Evolutionary conservation across 495 filamentous ascomycete species (phyloP).

Genomic region (Xylaria flabelliformis): DNA sequence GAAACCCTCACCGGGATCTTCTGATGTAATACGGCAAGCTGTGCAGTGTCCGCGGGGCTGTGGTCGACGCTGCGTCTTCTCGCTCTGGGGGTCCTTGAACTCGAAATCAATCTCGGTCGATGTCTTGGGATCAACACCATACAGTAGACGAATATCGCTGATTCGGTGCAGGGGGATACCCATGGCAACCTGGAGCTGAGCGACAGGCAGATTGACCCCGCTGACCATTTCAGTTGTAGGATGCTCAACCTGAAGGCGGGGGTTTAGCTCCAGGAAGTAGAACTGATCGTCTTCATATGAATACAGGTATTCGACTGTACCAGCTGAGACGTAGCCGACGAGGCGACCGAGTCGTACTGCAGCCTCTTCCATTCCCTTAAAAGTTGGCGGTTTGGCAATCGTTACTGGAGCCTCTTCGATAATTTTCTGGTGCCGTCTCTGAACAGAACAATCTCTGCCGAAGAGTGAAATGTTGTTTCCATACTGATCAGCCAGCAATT

Average conservation of each 20-base stretch:
- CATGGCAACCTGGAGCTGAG: constrained; percentile 99
- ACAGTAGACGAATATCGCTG: constrained; percentile 92
- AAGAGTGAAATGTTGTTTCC: constrained; percentile 99
- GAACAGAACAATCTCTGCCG: constrained; percentile 97
- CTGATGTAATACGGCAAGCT: constrained; percentile 98
- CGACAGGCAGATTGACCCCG: constrained; percentile 95
- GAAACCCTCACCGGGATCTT: constrained; percentile 99
- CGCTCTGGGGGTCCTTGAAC: constrained; percentile 86
- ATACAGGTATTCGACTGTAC: constrained; percentile 99
- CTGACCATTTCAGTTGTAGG: constrained; percentile 99
- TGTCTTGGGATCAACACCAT: constrained; percentile 90
- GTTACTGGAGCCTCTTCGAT: constrained; percentile 99
- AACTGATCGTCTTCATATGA: constrained; percentile 98
- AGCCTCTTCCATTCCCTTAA: constrained; percentile 95
- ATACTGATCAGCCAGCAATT: constrained; percentile 97
- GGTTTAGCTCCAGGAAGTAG: constrained; percentile 99
- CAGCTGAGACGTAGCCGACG: constrained; percentile 97
- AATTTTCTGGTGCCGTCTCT: constrained; percentile 99
- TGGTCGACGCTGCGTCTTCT: constrained; percentile 84
- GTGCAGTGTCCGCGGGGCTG: constrained; percentile 96
- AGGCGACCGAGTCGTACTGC: constrained; percentile 92
- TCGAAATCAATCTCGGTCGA: constrained; percentile 93
- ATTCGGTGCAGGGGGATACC: constrained; percentile 95
- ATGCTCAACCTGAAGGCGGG: constrained; percentile 98
- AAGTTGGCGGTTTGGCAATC: constrained; percentile 85